These are phyloP conservation scores for Lippia alba DNA, from an alignment of 305 asterid genomes.

Conservation along the genomic window DNA sequence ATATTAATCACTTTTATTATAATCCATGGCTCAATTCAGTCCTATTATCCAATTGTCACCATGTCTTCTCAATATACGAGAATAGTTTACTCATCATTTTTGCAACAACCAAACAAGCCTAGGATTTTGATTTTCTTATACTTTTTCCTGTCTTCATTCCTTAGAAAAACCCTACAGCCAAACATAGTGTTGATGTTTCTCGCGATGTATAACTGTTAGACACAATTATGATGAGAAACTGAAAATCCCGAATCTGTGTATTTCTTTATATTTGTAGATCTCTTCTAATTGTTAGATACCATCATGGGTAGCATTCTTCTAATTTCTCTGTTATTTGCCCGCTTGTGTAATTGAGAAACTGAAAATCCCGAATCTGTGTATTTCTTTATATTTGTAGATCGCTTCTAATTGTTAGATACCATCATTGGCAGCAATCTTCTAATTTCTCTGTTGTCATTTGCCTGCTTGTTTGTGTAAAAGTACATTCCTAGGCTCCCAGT, in stretches of 20 bases:
- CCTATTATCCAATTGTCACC: too few species aligned
- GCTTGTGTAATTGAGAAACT: background rate
- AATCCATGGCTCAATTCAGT: too few species aligned
- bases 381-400: background rate
- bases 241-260: background rate
- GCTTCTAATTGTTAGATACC: background rate
- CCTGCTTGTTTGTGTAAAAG: background rate
- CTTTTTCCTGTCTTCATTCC: background rate
- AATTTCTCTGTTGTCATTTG: background rate
- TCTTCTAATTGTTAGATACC: background rate
- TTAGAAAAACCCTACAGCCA: background rate
- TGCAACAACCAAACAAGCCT: too few species aligned
- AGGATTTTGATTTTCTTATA: background rate
- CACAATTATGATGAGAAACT: background rate
- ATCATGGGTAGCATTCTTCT: background rate
- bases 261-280: background rate
- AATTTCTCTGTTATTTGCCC: background rate
- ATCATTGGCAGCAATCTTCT: background rate
- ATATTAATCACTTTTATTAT: too few species aligned
- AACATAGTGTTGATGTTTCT: constrained; percentile 16
- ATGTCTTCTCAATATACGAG: too few species aligned
- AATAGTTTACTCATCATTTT: too few species aligned
- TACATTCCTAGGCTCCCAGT: background rate
- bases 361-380: background rate
- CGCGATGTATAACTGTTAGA: constrained; percentile 3